A percentile compares a stretch with the other conserved stretches of the same genome.
These are phyloP conservation scores for Phytopythium boreale DNA, from an alignment of 352 stramenopile species.

Conservation along the genomic window DNA sequence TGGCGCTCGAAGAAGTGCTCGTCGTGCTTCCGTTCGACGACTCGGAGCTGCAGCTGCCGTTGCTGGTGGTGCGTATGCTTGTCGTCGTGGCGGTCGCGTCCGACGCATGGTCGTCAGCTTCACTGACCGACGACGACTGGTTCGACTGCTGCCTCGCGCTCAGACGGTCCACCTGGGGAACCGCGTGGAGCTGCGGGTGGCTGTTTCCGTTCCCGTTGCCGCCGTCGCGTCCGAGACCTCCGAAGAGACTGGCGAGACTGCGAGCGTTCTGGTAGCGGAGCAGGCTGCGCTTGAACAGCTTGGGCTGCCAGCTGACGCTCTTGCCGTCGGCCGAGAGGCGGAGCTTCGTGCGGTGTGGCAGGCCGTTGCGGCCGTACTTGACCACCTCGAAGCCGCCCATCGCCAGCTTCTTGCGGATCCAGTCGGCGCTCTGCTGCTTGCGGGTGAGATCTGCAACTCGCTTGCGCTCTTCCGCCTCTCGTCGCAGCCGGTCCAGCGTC, in stretches of 20 bases:
- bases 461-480: slow-evolving; percentile 42
- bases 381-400: slow-evolving; percentile 70
- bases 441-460: slow-evolving; percentile 48
- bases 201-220: slow-evolving; percentile 26
- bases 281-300: slow-evolving; percentile 67
- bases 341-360: slow-evolving; percentile 75
- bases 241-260: slow-evolving; percentile 66
- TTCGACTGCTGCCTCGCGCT: slow-evolving; percentile 22
- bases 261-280: slow-evolving; percentile 72
- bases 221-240: slow-evolving; percentile 31
- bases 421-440: slow-evolving; percentile 59
- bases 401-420: slow-evolving; percentile 65
- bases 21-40: slow-evolving; percentile 11
- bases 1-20: slow-evolving; percentile 29
- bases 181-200: slow-evolving; percentile 34
- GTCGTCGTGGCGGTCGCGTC: slow-evolving; percentile 13
- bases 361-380: slow-evolving; percentile 78
- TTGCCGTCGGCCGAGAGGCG: slow-evolving; percentile 66
- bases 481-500: slow-evolving; percentile 40
- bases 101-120: not conserved
- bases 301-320: slow-evolving; percentile 72
- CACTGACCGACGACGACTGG: slow-evolving; percentile 8
- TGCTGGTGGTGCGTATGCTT: slow-evolving; percentile 23
- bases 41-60: slow-evolving; percentile 10
- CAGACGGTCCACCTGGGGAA: slow-evolving; percentile 27